phyloP scores from a whole-genome alignment of 2,329 filamentous ascomycete species.

The Aspergillus bombycis region DNA sequence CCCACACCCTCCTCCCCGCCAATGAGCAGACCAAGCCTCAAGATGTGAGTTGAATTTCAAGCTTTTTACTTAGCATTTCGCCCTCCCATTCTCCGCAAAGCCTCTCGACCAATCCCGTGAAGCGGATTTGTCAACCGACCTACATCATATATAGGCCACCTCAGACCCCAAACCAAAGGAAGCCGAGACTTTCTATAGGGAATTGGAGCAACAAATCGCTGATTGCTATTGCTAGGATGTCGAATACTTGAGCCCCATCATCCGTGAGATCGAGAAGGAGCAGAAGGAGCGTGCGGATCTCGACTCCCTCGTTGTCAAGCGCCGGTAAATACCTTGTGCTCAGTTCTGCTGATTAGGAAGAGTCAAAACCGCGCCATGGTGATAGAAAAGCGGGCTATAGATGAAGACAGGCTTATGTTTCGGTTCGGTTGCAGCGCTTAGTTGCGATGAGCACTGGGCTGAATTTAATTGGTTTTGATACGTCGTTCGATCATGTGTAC shows the following conservation, averaged over 20 bases:
- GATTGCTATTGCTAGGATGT: slow-evolving; percentile 55
- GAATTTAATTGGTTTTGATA: slow-evolving; percentile 28
- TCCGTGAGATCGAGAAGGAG: slow-evolving; percentile 70
- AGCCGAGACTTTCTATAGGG: not conserved
- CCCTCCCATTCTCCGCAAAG: slow-evolving; percentile 30
- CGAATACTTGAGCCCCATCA: slow-evolving; percentile 68
- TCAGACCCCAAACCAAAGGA: not conserved
- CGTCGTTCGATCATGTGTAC: slow-evolving; percentile 36
- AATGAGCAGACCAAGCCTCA: slow-evolving; percentile 69
- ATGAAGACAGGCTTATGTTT: slow-evolving; percentile 26
- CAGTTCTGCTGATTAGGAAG: slow-evolving; percentile 26
- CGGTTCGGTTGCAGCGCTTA: slow-evolving; percentile 17
- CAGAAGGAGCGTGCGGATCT: slow-evolving; percentile 68
- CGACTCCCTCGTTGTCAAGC: slow-evolving; percentile 65
- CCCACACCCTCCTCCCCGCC: slow-evolving; percentile 66
- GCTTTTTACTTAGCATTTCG: slow-evolving; percentile 17
- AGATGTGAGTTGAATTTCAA: slow-evolving; percentile 54
- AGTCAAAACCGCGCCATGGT: slow-evolving; percentile 17
- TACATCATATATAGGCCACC: slow-evolving; percentile 8
- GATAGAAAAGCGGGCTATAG: slow-evolving; percentile 24
- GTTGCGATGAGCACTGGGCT: slow-evolving; percentile 26
- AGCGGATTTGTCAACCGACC: slow-evolving; percentile 38
- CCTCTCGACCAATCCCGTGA: slow-evolving; percentile 39
- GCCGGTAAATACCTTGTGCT: slow-evolving; percentile 35
- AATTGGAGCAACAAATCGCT: not conserved